A percentile compares a stretch with the other conserved stretches of the same genome.
These are phyloP conservation scores for Plasmodium blacklocki DNA, from an alignment of 169 alveolate genomes.

Conservation along the genomic window DNA sequence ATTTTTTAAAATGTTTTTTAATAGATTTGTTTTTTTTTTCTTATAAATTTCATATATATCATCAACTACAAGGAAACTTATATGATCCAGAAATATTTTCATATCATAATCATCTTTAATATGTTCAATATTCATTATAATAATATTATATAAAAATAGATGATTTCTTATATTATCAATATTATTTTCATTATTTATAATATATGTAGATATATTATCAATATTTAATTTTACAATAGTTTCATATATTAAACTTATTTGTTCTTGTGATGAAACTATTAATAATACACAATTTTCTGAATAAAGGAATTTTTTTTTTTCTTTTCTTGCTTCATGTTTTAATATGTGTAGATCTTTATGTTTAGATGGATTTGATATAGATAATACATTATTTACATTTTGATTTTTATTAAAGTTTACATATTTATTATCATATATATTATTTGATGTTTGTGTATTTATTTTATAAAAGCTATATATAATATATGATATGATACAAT, in stretches of 20 bases:
- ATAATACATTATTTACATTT: not conserved
- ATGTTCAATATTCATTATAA: constrained; percentile 39
- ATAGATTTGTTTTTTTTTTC: constrained; percentile 16
- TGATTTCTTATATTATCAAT: constrained; percentile 18
- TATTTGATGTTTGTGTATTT: not conserved
- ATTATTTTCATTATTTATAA: constrained; percentile 35
- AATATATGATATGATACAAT: constrained; percentile 54
- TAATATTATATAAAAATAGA: constrained; percentile 55
- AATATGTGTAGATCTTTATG: not conserved
- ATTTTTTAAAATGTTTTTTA: constrained; percentile 29
- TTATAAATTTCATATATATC: constrained; percentile 60
- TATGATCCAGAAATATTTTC: constrained; percentile 28
- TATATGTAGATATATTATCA: constrained; percentile 34
- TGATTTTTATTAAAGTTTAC: not conserved
- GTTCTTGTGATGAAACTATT: constrained; percentile 42
- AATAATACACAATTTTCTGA: constrained; percentile 33
- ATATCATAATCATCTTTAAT: constrained; percentile 20
- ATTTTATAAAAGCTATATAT: constrained; percentile 63
- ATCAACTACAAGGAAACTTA: constrained; percentile 38
- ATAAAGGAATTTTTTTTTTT: not conserved
- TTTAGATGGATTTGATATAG: not conserved
- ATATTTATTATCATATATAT: not conserved
- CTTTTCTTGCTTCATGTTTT: constrained; percentile 5
- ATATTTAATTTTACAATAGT: constrained; percentile 50
- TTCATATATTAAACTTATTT: constrained; percentile 17